These are phyloP conservation scores for Erodium moschatum DNA, from an alignment of 441 rosid species.

Conservation along the genomic window DNA sequence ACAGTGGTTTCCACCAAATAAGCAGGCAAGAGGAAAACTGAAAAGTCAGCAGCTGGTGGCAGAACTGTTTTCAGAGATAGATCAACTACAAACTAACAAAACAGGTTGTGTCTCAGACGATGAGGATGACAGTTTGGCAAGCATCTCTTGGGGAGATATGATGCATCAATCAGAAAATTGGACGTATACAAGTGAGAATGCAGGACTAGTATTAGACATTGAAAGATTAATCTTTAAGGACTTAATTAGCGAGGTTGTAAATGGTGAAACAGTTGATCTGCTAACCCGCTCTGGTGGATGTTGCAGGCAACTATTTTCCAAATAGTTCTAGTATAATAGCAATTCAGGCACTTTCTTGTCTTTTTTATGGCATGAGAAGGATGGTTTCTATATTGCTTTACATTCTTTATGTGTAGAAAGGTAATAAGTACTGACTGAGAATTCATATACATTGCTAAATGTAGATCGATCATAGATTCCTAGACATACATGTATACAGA, in stretches of 20 bases:
- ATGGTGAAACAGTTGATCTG: constrained; percentile 28
- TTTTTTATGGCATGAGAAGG: not conserved
- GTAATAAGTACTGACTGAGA: constrained; percentile 25
- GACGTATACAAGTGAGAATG: constrained; percentile 43
- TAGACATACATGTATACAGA: constrained; percentile 23
- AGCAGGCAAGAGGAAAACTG: constrained; percentile 26
- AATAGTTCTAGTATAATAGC: constrained; percentile 21
- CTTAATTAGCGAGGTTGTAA: constrained; percentile 59
- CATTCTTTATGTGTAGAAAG: constrained; percentile 13
- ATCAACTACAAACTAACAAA: constrained; percentile 43
- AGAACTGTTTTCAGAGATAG: constrained; percentile 58
- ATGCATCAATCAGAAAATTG: constrained; percentile 41
- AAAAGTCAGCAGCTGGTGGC: constrained; percentile 40
- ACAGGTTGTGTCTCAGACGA: constrained; percentile 40
- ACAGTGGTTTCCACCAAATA: constrained; percentile 27
- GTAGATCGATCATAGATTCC: constrained; percentile 21
- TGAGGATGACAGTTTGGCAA: constrained; percentile 36
- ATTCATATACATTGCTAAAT: constrained; percentile 22
- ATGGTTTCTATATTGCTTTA: not conserved
- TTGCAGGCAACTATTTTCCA: constrained; percentile 49
- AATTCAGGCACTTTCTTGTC: not conserved
- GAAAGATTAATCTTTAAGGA: constrained; percentile 83
- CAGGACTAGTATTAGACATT: constrained; percentile 52
- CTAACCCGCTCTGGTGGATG: constrained; percentile 29
- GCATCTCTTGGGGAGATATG: constrained; percentile 45